These are phyloP conservation scores for Mucor racemosus DNA, from an alignment of 371 early-diverging fungal species.

Conservation along the genomic window DNA sequence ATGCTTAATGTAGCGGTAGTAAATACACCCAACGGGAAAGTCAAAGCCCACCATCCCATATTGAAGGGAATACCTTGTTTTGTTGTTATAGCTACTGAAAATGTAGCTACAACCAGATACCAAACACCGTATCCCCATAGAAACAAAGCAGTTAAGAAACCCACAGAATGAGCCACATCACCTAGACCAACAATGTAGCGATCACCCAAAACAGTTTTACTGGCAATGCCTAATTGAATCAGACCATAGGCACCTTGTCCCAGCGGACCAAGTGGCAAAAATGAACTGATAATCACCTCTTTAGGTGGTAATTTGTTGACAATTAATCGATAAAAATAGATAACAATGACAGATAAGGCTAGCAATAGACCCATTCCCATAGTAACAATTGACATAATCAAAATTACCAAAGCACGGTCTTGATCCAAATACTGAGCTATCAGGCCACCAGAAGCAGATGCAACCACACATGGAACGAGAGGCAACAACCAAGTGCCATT, in stretches of 20 bases:
- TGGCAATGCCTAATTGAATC: constrained; percentile 43
- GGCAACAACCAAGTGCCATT: constrained; percentile 54
- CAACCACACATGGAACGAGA: constrained; percentile 53
- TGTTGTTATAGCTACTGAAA: constrained; percentile 31
- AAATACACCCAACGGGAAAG: constrained; percentile 53
- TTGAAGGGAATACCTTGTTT: constrained; percentile 46
- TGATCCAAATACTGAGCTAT: constrained; percentile 35
- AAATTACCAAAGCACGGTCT: constrained; percentile 25
- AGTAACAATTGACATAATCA: constrained; percentile 48
- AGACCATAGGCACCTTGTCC: constrained; percentile 58
- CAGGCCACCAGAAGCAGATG: constrained; percentile 49
- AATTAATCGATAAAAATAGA: constrained; percentile 50
- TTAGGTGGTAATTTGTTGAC: constrained; percentile 50
- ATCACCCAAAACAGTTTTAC: constrained; percentile 34
- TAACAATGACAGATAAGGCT: constrained; percentile 41
- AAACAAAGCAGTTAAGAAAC: constrained; percentile 38
- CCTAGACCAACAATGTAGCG: constrained; percentile 17
- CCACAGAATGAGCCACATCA: constrained; percentile 23
- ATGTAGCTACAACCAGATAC: constrained; percentile 46
- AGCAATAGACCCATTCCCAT: constrained; percentile 54
- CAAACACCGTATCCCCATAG: constrained; percentile 57
- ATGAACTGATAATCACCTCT: constrained; percentile 51
- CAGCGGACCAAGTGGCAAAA: constrained; percentile 44
- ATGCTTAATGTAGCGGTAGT: constrained; percentile 32
- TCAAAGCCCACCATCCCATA: constrained; percentile 63